Evolutionary conservation across 2,329 filamentous ascomycete genomes (phyloP), one percentile per base, ranked within the genome.

Genomic region (Lachnellula hyalina): DNA sequence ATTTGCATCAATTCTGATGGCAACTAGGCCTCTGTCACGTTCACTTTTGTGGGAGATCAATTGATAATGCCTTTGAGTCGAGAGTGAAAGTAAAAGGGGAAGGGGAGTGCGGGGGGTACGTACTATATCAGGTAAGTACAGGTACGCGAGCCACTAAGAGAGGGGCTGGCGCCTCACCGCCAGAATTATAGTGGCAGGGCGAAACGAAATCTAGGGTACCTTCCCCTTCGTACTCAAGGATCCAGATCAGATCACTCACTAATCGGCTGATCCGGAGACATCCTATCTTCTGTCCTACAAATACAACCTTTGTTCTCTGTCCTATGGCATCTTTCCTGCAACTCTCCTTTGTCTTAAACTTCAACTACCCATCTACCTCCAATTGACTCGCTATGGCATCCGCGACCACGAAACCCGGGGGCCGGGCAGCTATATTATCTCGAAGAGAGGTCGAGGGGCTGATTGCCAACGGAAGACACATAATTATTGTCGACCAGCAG

Each of bases 401-500:
- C 48, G 47, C 57, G 47, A 42, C 59, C 42, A 14, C 21, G 9
- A 60, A 57, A 19, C 4, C 52, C 9, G 40, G 50, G 9, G 41
- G 40, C 19, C 59, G 54, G 14, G 54, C 55, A 28, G 59, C 66
- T 5, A 34, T 85, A 34, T 72, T 85, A 61, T 81, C 79, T 56
- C 78, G 85, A 59, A 73, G 81, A 56, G 80, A 90, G 68, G 81
- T 96, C 57, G 92, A 96, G 71, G 83, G 80, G 5, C 74, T 93
- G 64, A 96, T 99, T 66, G 89, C 92, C 6, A 83, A 89, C 54
- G 93, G 91, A 4, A 82, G 82, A 55, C 82, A 83, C 60, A 81
- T 99, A 53, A 80, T 96, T 58, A 90, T 99, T 51, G 78, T 94
- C 56, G 84, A 96, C 63, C 80, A 84, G 56, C 83, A 84, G 65